Evolutionary conservation across 495 filamentous ascomycete species (phyloP).

Genomic region (Penicillium ucsense): DNA sequence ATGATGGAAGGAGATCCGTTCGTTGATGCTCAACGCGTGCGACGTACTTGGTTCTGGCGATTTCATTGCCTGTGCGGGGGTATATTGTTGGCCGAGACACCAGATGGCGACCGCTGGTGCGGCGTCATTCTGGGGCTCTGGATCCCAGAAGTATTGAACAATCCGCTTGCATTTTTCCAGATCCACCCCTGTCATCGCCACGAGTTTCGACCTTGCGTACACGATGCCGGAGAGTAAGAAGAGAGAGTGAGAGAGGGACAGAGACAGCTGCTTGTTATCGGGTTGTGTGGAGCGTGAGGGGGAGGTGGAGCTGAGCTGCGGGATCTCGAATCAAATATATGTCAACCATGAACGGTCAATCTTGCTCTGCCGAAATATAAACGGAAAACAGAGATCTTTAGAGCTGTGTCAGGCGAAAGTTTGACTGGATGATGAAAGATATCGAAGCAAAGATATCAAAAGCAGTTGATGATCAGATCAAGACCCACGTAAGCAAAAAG

Average conservation of each 20-base stretch:
- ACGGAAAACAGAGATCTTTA: too few species aligned
- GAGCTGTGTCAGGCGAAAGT: too few species aligned
- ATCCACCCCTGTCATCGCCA: slow-evolving; percentile 49
- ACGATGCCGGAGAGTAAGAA: not conserved
- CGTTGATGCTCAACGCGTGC: not conserved
- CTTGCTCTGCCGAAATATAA: too few species aligned
- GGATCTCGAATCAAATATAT: too few species aligned
- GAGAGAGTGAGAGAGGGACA: not conserved
- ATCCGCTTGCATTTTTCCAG: slow-evolving; percentile 67
- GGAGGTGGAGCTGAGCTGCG: too few species aligned
- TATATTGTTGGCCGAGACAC: slow-evolving; percentile 78
- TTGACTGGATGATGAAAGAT: too few species aligned
- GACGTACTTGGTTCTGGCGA: slow-evolving; percentile 14
- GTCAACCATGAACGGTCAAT: too few species aligned
- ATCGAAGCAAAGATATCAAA: not conserved
- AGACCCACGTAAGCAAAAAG: not conserved
- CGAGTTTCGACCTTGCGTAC: not conserved
- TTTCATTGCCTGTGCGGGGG: slow-evolving; percentile 2
- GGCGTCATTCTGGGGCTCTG: slow-evolving; percentile 78
- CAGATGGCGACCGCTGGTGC: slow-evolving; percentile 62
- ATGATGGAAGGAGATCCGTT: not conserved
- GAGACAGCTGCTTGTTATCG: not conserved
- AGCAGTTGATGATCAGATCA: not conserved
- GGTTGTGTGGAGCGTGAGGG: not conserved
- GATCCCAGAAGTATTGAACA: slow-evolving; percentile 92